Base-by-base conservation (phyloP, 495 filamentous ascomycete genomes). In the Pseudoneurospora amorphoporcata region DNA sequence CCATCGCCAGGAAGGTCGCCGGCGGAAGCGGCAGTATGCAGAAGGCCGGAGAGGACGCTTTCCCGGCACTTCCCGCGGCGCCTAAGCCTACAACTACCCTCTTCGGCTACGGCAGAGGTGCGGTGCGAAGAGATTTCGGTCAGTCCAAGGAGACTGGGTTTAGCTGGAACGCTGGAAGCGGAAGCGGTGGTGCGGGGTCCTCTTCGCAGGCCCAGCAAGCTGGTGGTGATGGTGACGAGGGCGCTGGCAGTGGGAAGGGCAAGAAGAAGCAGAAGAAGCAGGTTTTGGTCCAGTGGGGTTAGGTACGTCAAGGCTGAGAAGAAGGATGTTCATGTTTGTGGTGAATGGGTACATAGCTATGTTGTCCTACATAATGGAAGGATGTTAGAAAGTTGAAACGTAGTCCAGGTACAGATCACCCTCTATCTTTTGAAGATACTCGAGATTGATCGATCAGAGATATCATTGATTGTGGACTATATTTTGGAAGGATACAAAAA, bases 181-280 rank as follows among this genome's bases (percentile, higher is more conserved):
- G 45, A 53, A 53, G 82, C 6, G 77, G 77, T 17, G 69, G 70
- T 17, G 74, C 68, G 10, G 58, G 69, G 4, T 72, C 73, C 39
- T 69, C n/a, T 17, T 68, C 23, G 70, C 17, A 23, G 39, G 23
- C 23, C 23, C 71, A 42, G 69, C 74, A 12, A 42, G 70, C 2
- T 70, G 6, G 68, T 14, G 37, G 69, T 8, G 72, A 43, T 17
- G 76, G 73, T n/a, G 73, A 72, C 32, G 76, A 77, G 4, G 81
- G 72, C 8, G 81, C 76, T 53, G 76, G 69, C 16, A 77, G 73
- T 14, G 77, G 77, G 12, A 86, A 85, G 68, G 86, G 87, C 0
- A 92, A 91, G 14, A 93, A 92, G 81, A 92, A 92, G 71, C 90
- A 91, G 17, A 94, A 93, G 80, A 95, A 95, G 83, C 91, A 95